Evolutionary conservation across 768 basidiomycete genomes (phyloP).

Genomic region (Tubosaeta brunneosetosa): DNA sequence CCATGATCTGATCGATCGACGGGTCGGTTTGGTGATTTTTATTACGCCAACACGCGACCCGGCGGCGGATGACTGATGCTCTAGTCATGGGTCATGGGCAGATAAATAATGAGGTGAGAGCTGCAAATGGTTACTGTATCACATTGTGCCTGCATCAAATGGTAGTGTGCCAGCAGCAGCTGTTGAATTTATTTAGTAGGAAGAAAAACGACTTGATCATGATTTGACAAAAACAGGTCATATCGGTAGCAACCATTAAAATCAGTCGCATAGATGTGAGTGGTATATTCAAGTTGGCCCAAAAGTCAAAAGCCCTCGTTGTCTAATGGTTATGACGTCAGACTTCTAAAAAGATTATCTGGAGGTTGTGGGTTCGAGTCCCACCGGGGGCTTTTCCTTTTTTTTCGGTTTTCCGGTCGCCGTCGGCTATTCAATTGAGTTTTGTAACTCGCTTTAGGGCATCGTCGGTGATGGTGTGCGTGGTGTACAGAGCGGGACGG

Average conservation of each 20-base stretch:
- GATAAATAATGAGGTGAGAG: too few relatives aligned
- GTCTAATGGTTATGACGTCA: constrained; percentile 92
- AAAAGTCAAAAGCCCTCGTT: constrained; percentile 53
- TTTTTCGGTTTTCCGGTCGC: neutral
- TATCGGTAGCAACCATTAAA: too few relatives aligned
- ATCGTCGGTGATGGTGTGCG: neutral
- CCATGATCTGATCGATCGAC: neutral
- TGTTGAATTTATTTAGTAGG: too few relatives aligned
- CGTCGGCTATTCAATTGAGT: neutral
- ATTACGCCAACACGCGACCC: neutral
- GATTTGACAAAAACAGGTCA: too few relatives aligned
- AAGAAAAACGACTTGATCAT: too few relatives aligned
- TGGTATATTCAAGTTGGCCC: neutral
- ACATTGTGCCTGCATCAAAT: too few relatives aligned
- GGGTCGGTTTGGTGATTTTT: neutral
- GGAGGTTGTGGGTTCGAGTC: constrained; percentile 88
- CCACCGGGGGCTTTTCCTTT: constrained; percentile 60
- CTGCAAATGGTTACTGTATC: too few relatives aligned
- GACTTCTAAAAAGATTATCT: constrained; percentile 82
- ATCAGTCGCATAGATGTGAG: too few relatives aligned
- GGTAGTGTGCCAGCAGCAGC: too few relatives aligned
- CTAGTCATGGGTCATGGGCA: neutral
- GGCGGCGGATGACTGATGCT: neutral
- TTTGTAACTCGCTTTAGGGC: neutral
- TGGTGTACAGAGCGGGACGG: neutral